A percentile compares a stretch with the other conserved stretches of the same genome.
Evolutionary conservation across 169 alveolate species (phyloP).

Genomic region (Eimeria praecox): DNA sequence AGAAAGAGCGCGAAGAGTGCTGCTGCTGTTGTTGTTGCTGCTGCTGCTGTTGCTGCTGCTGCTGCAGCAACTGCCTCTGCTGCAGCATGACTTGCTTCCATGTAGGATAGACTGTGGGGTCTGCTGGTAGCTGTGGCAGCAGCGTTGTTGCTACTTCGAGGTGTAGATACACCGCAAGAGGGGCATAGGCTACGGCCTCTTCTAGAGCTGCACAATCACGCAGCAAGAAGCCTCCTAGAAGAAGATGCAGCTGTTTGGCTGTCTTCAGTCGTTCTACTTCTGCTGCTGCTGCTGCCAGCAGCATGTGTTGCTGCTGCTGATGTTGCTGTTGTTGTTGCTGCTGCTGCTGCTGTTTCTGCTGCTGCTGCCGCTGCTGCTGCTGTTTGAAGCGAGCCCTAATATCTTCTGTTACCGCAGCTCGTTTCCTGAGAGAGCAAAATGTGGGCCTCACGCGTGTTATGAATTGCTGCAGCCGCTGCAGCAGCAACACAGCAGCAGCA

Average conservation of each 20-base stretch:
- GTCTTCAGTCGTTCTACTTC: conserved; percentile 15
- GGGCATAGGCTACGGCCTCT: conserved; percentile 82
- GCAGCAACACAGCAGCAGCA: not conserved
- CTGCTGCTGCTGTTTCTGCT: conserved; percentile 62
- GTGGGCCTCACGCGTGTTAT: not conserved
- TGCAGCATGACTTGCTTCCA: conserved; percentile 65
- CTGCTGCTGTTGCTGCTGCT: not conserved
- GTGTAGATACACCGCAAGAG: conserved; percentile 80
- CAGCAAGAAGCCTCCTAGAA: conserved; percentile 58
- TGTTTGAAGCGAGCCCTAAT: too few relatives aligned
- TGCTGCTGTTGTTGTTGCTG: too few relatives aligned
- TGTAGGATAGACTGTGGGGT: conserved; percentile 41
- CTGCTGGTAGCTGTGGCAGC: conserved; percentile 53
- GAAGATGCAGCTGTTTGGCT: not conserved
- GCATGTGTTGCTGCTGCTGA: too few relatives aligned
- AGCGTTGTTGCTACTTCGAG: conserved; percentile 16
- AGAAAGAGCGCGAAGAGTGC: too few relatives aligned
- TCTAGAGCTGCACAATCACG: conserved; percentile 77
- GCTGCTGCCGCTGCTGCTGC: conserved; percentile 41
- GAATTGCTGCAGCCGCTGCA: conserved; percentile 28
- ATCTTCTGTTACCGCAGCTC: conserved; percentile 27
- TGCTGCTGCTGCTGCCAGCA: conserved; percentile 73
- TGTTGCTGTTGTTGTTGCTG: not conserved
- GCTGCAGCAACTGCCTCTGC: conserved; percentile 57
- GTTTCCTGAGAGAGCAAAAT: not conserved